These are phyloP conservation scores for Paramecium sonneborni DNA, from an alignment of 73 alveolate genomes.

Conservation along the genomic window DNA sequence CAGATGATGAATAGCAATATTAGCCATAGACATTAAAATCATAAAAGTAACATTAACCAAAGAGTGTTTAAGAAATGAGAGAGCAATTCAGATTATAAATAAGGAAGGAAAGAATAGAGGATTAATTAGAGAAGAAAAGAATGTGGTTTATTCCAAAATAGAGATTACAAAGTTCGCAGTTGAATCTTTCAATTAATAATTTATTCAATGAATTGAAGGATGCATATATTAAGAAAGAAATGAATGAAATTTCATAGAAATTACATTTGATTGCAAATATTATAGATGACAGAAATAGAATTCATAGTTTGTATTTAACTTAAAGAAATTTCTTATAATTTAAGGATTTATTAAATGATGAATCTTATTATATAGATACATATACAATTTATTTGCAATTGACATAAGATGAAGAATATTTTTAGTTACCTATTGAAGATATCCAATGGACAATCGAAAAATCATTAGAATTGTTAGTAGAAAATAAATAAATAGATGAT, in stretches of 20 bases:
- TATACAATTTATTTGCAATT: constrained; percentile 7
- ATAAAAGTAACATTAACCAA: background rate
- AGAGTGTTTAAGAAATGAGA: constrained; percentile 31
- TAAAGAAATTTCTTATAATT: constrained; percentile 27
- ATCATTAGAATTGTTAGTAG: background rate
- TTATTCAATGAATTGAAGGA: background rate
- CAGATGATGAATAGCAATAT: constrained; percentile 19
- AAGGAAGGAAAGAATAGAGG: background rate
- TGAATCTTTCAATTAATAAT: background rate
- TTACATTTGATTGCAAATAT: background rate
- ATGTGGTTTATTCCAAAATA: constrained; percentile 47
- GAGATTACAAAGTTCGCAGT: background rate
- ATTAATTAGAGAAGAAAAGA: constrained; percentile 24
- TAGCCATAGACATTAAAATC: background rate
- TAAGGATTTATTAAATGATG: constrained; percentile 2
- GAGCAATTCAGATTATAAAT: constrained; percentile 8
- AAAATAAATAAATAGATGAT: background rate
- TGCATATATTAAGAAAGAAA: background rate
- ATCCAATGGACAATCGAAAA: background rate
- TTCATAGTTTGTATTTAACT: constrained; percentile 20
- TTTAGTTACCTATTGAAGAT: background rate
- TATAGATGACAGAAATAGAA: constrained; percentile 11
- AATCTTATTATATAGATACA: constrained; percentile 29
- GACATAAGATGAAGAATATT: constrained; percentile 48
- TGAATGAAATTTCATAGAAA: background rate